Evolutionary conservation across 495 filamentous ascomycete genomes (phyloP).

Genomic region (Penicillium pulvis): DNA sequence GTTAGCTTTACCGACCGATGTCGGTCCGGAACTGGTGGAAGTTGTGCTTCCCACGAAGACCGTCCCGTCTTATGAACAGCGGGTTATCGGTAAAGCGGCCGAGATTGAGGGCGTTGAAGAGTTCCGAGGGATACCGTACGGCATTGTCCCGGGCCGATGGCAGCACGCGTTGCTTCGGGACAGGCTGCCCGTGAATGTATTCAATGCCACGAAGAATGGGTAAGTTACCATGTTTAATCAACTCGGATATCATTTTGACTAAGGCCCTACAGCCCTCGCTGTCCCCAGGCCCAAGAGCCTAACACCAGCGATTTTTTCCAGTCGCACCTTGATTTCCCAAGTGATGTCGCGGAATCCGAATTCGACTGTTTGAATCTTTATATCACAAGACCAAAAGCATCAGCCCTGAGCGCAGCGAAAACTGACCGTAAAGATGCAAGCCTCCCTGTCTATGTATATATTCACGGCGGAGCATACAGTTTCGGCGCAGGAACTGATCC

Average conservation of each 20-base stretch:
- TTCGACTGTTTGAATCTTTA: conserved; percentile 6
- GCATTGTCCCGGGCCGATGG: neutral
- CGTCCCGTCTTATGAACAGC: neutral
- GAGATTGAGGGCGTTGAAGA: neutral
- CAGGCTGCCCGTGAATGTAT: neutral
- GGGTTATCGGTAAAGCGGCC: neutral
- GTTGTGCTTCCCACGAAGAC: neutral
- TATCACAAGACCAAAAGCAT: neutral
- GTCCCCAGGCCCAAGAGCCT: neutral
- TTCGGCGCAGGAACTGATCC: conserved; percentile 6
- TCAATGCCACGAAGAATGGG: conserved; percentile 7
- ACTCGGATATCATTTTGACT: neutral
- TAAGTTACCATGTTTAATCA: neutral
- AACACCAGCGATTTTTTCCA: conserved; percentile 1
- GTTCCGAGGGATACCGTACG: neutral
- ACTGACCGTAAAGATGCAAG: neutral
- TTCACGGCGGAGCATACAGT: conserved; percentile 4
- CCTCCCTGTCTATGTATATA: neutral
- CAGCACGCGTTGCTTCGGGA: neutral
- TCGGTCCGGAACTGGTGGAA: neutral
- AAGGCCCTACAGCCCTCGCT: neutral
- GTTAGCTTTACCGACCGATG: neutral
- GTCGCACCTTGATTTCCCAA: neutral
- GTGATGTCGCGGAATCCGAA: conserved; percentile 2
- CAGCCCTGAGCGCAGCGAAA: neutral